Base-by-base conservation (phyloP, 2,329 filamentous ascomycete species). In the Madurella fahalii region DNA sequence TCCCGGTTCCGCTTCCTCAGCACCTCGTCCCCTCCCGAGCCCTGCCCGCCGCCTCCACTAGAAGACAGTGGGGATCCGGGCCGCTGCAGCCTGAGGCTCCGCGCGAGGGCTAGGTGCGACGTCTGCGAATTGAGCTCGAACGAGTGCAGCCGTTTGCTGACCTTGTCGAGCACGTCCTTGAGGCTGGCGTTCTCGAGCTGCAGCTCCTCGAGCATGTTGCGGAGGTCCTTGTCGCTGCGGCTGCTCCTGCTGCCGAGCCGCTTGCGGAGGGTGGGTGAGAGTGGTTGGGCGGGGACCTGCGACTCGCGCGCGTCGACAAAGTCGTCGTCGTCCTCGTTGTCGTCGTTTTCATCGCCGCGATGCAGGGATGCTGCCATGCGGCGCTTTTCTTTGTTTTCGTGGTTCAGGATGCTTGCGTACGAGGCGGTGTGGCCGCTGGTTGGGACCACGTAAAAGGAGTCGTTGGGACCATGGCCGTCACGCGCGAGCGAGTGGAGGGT, bases 381-480 rank as follows among this genome's bases (percentile, higher is more conserved):
- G 9, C 83, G 77, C 67, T 81, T 84, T 67, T 86, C 84, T 64
- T 86, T 86, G 60, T 85, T 81, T 37, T 82, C 83, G 62, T 83
- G 85, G 41, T 77, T 86, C 17, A 96, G 76, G 50, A 99, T 96
- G 58, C 88, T 91, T 43, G 94, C 92, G 67, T 97, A 99, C 0
- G 91, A 94, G 57, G 92, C 87, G 2, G 91, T 96, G 60, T 93
- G 91, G 5, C 94, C 93, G 16, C 89, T 90, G 0, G 89, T 89
- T 4, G 93, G 94, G 1, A 99, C 94, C 1, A 97, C 88, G 68
- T 96, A 97, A 74, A 99, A 99, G 9, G 89, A 94, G 64, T 89
- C 88, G 55, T 79, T 82, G 15, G 81, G 75, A 15, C 79, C 78
- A 30, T 85, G 79, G 0, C 83, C 83, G 31, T 86, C 85, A 53